Evolutionary conservation across 2,329 filamentous ascomycete genomes (phyloP).

Genomic region (Scytalidium sp.): DNA sequence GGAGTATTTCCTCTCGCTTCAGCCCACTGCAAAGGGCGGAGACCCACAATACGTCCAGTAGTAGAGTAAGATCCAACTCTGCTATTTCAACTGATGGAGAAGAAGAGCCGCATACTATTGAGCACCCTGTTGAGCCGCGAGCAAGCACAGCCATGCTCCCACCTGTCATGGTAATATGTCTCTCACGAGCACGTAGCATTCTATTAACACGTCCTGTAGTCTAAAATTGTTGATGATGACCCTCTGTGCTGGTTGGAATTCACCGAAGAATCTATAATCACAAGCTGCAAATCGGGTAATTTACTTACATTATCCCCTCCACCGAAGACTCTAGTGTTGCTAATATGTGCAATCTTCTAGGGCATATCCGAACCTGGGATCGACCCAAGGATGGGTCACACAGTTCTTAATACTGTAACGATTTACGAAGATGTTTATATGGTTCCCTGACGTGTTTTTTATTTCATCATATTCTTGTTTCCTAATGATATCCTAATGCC

Average conservation of each 20-base stretch:
- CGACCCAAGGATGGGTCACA: conserved; percentile 16
- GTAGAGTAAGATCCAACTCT: conserved; percentile 69
- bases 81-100: conserved; percentile 53
- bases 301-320: conserved; percentile 14
- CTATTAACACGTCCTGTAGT: conserved; percentile 42
- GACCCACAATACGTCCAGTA: conserved; percentile 57
- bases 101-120: conserved; percentile 54
- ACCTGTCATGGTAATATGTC: conserved; percentile 73
- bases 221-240: conserved; percentile 81
- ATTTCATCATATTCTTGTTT: background rate
- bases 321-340: background rate
- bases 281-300: conserved; percentile 85
- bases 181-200: conserved; percentile 8
- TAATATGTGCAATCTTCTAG: conserved; percentile 6
- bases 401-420: conserved; percentile 2
- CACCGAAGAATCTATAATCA: conserved; percentile 88
- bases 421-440: background rate
- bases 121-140: conserved; percentile 82
- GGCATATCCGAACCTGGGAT: conserved; percentile 24
- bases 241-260: conserved; percentile 91
- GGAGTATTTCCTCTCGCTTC: conserved; percentile 46
- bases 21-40: conserved; percentile 53
- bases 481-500: background rate
- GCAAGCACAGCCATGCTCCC: conserved; percentile 81
- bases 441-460: background rate